These are phyloP conservation scores for Ophiobolus disseminans DNA, from an alignment of 2,329 filamentous ascomycete species.

Conservation along the genomic window DNA sequence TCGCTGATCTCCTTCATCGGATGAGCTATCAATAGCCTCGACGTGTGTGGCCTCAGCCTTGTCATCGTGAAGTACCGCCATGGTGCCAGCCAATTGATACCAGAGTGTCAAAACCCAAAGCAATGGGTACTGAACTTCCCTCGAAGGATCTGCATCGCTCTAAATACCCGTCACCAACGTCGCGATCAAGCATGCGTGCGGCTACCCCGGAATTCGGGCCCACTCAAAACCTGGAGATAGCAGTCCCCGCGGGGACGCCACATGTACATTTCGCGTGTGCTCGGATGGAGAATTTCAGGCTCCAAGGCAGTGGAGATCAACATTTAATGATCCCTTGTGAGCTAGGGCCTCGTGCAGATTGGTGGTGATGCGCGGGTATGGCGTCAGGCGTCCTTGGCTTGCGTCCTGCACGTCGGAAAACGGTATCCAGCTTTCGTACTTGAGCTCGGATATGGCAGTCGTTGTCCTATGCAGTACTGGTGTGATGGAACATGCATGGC, in stretches of 20 bases:
- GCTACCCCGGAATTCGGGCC: slow-evolving; percentile 2
- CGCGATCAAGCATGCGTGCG: not conserved
- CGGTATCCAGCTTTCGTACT: slow-evolving; percentile 16
- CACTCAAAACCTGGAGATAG: slow-evolving; percentile 4
- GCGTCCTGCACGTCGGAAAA: slow-evolving; percentile 25
- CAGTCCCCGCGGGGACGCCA: slow-evolving; percentile 8
- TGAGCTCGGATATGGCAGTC: slow-evolving; percentile 2
- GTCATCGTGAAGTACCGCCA: slow-evolving; percentile 12
- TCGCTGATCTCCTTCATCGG: slow-evolving; percentile 11
- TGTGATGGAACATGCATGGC: not conserved
- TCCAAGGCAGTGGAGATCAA: slow-evolving; percentile 5
- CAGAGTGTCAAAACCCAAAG: too few species aligned
- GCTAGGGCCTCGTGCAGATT: slow-evolving; percentile 10
- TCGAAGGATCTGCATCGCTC: slow-evolving; percentile 2
- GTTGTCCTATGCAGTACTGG: slow-evolving; percentile 5
- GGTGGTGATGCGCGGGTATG: slow-evolving; percentile 9
- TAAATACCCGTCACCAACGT: slow-evolving; percentile 10
- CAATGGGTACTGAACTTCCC: too few species aligned
- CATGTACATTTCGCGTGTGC: slow-evolving; percentile 17
- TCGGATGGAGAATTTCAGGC: slow-evolving; percentile 5
- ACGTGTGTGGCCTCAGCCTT: slow-evolving; percentile 23
- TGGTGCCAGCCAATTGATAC: not conserved
- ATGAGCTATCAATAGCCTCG: slow-evolving; percentile 26
- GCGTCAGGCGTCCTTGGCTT: slow-evolving; percentile 16
- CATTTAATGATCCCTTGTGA: slow-evolving; percentile 8